Evolutionary conservation across 202 grass and related monocot species (phyloP).

Genomic region (Zoysia matrella): DNA sequence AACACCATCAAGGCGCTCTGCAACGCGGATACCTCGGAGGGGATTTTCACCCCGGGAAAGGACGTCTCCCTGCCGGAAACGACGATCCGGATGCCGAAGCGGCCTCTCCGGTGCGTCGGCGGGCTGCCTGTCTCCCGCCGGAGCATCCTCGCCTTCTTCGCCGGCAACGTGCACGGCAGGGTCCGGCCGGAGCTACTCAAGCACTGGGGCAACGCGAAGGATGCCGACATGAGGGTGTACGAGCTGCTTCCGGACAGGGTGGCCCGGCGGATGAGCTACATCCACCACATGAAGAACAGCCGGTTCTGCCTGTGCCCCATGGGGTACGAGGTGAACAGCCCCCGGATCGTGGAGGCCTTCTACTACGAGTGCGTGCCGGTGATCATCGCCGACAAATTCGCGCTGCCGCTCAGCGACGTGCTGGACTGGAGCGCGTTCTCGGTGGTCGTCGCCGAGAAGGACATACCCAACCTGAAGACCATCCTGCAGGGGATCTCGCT

Average conservation of each 20-base stretch:
- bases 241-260: slow-evolving; percentile 60
- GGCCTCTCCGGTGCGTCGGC: slow-evolving; percentile 68
- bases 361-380: slow-evolving; percentile 96
- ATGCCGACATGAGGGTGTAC: slow-evolving; percentile 74
- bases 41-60: slow-evolving; percentile 71
- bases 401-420: slow-evolving; percentile 77
- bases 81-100: slow-evolving; percentile 64
- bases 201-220: slow-evolving; percentile 69
- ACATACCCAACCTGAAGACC: slow-evolving; percentile 80
- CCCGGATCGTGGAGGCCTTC: slow-evolving; percentile 86
- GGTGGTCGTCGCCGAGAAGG: slow-evolving; percentile 83
- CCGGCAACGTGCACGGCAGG: slow-evolving; percentile 84
- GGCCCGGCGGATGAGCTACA: slow-evolving; percentile 73
- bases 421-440: slow-evolving; percentile 84
- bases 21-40: slow-evolving; percentile 90
- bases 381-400: slow-evolving; percentile 96
- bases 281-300: slow-evolving; percentile 93
- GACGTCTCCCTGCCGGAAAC: slow-evolving; percentile 91
- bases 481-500: slow-evolving; percentile 78
- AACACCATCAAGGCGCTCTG: slow-evolving; percentile 88
- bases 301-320: slow-evolving; percentile 92
- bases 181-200: slow-evolving; percentile 68
- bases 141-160: slow-evolving; percentile 81
- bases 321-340: slow-evolving; percentile 98
- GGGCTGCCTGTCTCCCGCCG: slow-evolving; percentile 64